These are phyloP conservation scores for Clonostachys solani DNA, from an alignment of 2,329 filamentous ascomycete species.

Conservation along the genomic window DNA sequence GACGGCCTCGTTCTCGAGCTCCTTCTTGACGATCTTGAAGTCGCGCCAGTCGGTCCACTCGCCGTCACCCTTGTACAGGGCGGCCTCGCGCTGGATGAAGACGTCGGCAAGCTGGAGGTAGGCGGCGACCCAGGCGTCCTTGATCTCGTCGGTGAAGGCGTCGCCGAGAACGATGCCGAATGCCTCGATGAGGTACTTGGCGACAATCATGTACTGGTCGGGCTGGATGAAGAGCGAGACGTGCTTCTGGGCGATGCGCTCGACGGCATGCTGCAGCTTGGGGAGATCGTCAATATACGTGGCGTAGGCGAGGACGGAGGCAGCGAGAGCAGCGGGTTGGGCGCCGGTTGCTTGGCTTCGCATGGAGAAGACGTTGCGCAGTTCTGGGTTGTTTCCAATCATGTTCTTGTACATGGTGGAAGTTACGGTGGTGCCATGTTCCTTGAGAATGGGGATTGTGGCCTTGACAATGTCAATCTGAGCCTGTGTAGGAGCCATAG, in stretches of 20 bases:
- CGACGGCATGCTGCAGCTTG: slow-evolving; percentile 48
- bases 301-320: slow-evolving; percentile 68
- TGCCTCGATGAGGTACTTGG: slow-evolving; percentile 61
- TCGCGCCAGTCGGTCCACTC: slow-evolving; percentile 43
- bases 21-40: slow-evolving; percentile 55
- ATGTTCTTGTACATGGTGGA: slow-evolving; percentile 68
- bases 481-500: slow-evolving; percentile 13
- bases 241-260: slow-evolving; percentile 75
- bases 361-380: slow-evolving; percentile 68
- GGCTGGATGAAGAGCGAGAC: slow-evolving; percentile 65
- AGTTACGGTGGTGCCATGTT: slow-evolving; percentile 68
- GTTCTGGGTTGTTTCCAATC: slow-evolving; percentile 56
- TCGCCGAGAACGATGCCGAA: slow-evolving; percentile 65
- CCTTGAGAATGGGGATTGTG: slow-evolving; percentile 67
- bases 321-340: slow-evolving; percentile 67
- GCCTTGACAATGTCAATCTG: slow-evolving; percentile 73
- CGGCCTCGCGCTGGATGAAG: slow-evolving; percentile 61
- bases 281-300: slow-evolving; percentile 66
- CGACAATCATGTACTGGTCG: slow-evolving; percentile 69
- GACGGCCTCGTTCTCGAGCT: slow-evolving; percentile 55
- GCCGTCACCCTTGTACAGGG: slow-evolving; percentile 50
- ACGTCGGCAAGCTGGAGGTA: slow-evolving; percentile 68
- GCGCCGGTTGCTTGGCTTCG: slow-evolving; percentile 64
- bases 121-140: slow-evolving; percentile 67
- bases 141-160: slow-evolving; percentile 61